Evolutionary conservation across 2,329 filamentous ascomycete species (phyloP), one percentile per base, ranked within the genome.

Genomic region (Ramichloridium luteum): DNA sequence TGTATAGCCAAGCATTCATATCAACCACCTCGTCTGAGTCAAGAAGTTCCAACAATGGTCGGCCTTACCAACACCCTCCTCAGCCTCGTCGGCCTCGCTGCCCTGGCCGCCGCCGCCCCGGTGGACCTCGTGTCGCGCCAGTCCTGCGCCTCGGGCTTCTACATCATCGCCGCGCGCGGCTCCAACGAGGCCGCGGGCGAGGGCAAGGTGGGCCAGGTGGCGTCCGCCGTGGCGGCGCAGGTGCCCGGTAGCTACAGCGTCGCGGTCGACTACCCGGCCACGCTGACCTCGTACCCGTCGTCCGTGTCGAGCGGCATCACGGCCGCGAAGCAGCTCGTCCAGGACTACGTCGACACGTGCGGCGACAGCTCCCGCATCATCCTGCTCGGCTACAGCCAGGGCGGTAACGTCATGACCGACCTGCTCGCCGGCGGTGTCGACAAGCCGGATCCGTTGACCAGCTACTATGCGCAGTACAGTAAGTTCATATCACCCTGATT

Each of bases 91-190:
- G 20, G 8, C 8, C 20, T 23, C 20, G n/a, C 8, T n/a, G n/a
- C 20, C n/a, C 20, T 23, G 20, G 20, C 8, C 20, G n/a, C 8
- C 20, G 20, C 20, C 20, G 20, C 20, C 8, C 20, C 20, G 8
- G n/a, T n/a, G n/a, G n/a, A n/a, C n/a, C 28, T 45, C 16, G 16
- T 36, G 14, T 25, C 38, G n/a, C 39, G 45, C 13, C 38, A 46
- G 16, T 28, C 35, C 14, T 47, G 45, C 32, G 39, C 35, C 13
- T 28, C 35, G 13, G 45, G 45, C 9, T 32, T 49, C 4, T 46
- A 59, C 40, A 56, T 59, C 36, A 55, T 60, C 29, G 53, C 57
- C 4, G 54, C 53, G 0, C 50, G 57, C 6, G 56, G 51, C 9
- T 50, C 46, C 17, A 52, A 50, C 12, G 33, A 43, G 25, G 13